phyloP scores from a whole-genome alignment of 345 rosid genomes.

The Citrus unshiu region DNA sequence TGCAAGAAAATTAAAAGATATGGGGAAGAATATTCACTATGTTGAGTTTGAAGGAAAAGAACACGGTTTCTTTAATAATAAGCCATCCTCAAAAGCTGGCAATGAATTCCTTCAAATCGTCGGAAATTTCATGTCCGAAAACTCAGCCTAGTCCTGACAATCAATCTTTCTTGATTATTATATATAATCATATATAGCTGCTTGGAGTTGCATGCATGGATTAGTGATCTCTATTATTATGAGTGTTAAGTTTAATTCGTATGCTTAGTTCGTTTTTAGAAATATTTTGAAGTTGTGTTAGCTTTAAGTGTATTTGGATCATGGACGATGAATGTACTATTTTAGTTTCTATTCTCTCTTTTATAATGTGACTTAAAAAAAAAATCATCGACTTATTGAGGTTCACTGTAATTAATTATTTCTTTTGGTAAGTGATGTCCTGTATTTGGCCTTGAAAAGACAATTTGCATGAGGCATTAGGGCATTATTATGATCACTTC shows the following conservation, averaged over 20 bases:
- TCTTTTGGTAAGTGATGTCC: background rate
- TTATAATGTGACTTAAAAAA: background rate
- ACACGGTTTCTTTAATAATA: constrained; percentile 66
- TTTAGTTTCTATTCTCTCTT: too few species aligned
- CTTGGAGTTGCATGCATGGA: background rate
- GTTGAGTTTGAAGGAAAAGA: constrained; percentile 57
- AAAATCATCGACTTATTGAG: background rate
- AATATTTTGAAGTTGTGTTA: background rate
- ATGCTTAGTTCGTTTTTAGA: background rate
- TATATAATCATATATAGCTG: background rate
- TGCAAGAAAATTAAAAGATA: constrained; percentile 43
- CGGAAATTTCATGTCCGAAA: constrained; percentile 35
- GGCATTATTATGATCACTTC: background rate
- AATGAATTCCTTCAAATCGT: constrained; percentile 36
- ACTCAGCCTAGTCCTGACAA: constrained; percentile 13
- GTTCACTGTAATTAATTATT: background rate
- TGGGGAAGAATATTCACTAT: constrained; percentile 56
- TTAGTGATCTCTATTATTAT: background rate
- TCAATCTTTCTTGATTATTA: too few species aligned
- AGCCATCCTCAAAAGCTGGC: constrained; percentile 48
- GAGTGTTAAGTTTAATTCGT: background rate
- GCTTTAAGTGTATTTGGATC: too few species aligned
- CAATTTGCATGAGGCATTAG: background rate
- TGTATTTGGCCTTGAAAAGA: background rate
- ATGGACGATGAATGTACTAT: background rate